Base-by-base conservation (phyloP, 2,329 filamentous ascomycete species). In the Rutstroemia sp. region DNA sequence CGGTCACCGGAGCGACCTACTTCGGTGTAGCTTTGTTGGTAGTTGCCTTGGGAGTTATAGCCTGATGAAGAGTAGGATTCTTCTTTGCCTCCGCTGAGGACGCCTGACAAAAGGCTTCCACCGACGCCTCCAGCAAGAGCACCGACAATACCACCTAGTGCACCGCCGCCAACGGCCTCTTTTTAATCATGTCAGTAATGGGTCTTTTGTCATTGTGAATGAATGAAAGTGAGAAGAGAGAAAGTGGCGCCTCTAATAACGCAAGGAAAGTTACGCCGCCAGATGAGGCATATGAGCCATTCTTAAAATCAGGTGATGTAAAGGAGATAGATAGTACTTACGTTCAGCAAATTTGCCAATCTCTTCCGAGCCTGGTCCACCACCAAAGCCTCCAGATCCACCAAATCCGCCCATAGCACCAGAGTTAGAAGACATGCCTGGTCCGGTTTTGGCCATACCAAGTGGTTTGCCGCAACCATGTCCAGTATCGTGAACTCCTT, bases 391-490 rank as follows among this genome's bases (percentile, higher is more conserved):
- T 48, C 63, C 79, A 46, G 81, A 77, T 10, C 80, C 80, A 50
- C 76, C 73, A 55, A 85, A 74, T 57, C 86, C 78, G 46, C 77
- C 79, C 50, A 74, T 75, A 12, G 81, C 82, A 14, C 40, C n/a
- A 19, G 25, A n/a, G 34, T 39, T 52, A 1, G 54, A 51, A 51
- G 54, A 38, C 66, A 81, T 80, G 65, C 82, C 78, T 42, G 74
- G 78, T 57, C 78, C 72, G 12, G 73, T 73, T 72, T 88, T 91
- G 60, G 84, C 83, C 81, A 95, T 88, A 61, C 84, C 81, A 10
- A 96, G 76, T 16, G 83, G 83, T 71, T 91, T 91, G 58, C 88
- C 84, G 59, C 74, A 77, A 67, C 90, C 95, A 68, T 96, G 89
- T 5, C 92, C 92, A 52, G 81, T 85, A 71, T 96, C 91, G 16